Percentiles rank a stretch among this genome's conserved stretches.
Evolutionary conservation across 139 green algal species (phyloP).

Genomic region (Bryopsis sp.): DNA sequence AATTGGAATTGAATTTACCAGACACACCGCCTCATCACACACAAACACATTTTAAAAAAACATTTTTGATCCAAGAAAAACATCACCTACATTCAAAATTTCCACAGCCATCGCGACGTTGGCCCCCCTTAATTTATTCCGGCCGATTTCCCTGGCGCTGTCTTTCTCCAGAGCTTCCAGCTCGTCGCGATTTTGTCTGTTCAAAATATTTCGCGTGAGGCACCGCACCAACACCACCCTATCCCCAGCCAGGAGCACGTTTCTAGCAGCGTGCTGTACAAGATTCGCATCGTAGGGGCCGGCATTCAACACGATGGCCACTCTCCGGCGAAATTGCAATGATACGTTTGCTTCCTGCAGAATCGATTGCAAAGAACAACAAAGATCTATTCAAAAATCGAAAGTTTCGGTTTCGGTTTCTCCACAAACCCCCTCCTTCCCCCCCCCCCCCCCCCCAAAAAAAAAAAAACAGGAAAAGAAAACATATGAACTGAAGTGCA

Average conservation of each 20-base stretch:
- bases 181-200: constrained; percentile 1
- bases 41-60: not conserved
- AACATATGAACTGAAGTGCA: too few relatives aligned
- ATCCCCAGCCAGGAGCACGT: constrained; percentile 14
- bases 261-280: constrained; percentile 13
- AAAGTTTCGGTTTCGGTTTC: not conserved
- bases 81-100: constrained; percentile 10
- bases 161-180: constrained; percentile 10
- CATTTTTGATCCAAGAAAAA: not conserved
- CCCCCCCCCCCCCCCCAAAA: not conserved
- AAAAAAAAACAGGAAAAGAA: not conserved
- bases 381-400: not conserved
- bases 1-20: too few relatives aligned
- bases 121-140: constrained; percentile 7
- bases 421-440: not conserved
- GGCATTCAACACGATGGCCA: constrained; percentile 15
- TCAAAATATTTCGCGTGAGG: not conserved
- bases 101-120: constrained; percentile 11
- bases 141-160: constrained; percentile 3
- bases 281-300: not conserved
- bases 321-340: constrained; percentile 8
- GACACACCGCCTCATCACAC: too few relatives aligned
- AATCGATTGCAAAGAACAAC: not conserved
- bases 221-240: constrained; percentile 13
- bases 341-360: not conserved